A percentile compares a stretch with the other conserved stretches of the same genome.
Evolutionary conservation across 78 protist species (phyloP).

Genomic region (Polysphondylium violaceum): DNA sequence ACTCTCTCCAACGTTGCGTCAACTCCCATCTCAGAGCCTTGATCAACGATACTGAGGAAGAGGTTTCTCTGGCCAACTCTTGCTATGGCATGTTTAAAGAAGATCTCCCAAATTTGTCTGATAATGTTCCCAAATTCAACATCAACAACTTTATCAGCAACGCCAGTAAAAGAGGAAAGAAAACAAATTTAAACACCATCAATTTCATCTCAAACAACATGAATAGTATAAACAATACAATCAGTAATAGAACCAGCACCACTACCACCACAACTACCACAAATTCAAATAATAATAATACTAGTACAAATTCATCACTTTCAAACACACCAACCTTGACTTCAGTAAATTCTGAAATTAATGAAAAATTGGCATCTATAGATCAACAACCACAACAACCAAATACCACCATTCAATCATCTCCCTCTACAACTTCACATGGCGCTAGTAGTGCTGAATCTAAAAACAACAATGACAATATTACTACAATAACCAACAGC

Average conservation of each 20-base stretch:
- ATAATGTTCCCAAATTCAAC: constrained; percentile 1
- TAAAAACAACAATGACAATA: background rate
- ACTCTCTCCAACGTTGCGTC: constrained; percentile 49
- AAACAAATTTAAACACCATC: constrained; percentile 11
- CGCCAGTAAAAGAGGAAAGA: background rate
- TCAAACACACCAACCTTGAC: background rate
- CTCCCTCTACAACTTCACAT: constrained; percentile 16
- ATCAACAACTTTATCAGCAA: constrained; percentile 1
- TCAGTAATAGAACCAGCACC: background rate
- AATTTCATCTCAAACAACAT: constrained; percentile 17
- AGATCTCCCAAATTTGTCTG: background rate
- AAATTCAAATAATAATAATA: background rate
- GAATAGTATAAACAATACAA: background rate
- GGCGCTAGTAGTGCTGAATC: background rate
- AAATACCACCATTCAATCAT: background rate
- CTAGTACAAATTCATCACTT: background rate
- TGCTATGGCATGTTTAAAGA: constrained; percentile 6
- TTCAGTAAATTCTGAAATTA: background rate
- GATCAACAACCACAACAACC: background rate
- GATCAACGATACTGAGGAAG: constrained; percentile 54
- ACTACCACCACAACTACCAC: constrained; percentile 8
- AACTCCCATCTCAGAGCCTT: constrained; percentile 68
- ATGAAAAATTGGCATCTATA: background rate
- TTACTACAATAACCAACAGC: background rate
- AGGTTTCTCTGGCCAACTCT: constrained; percentile 4